These are phyloP conservation scores for Lodderomyces pseudojiufengensis DNA, from an alignment of 1,139 yeast species.

Conservation along the genomic window DNA sequence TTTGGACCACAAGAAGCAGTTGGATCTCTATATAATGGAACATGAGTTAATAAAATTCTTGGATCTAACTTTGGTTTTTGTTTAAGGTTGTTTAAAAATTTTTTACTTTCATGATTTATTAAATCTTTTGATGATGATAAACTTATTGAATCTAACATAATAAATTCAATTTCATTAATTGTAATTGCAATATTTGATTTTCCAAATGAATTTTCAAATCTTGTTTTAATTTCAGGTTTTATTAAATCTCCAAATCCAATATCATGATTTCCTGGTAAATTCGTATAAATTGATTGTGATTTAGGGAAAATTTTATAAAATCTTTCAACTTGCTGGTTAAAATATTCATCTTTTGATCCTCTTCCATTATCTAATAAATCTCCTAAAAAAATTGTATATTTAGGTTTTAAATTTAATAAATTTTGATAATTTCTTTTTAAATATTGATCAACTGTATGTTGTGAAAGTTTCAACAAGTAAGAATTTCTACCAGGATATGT, in stretches of 20 bases:
- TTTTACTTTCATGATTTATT: conserved; percentile 26
- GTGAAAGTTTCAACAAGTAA: conserved; percentile 34
- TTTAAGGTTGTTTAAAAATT: conserved; percentile 24
- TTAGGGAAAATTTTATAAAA: conserved; percentile 43
- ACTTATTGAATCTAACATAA: conserved; percentile 45
- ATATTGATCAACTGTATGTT: conserved; percentile 50
- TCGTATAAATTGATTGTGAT: conserved; percentile 11
- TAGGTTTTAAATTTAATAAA: conserved; percentile 36
- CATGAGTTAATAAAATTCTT: conserved; percentile 44
- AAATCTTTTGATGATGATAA: conserved; percentile 29
- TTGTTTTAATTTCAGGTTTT: conserved; percentile 27
- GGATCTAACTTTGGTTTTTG: no score
- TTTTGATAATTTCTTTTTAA: conserved; percentile 44
- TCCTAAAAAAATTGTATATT: conserved; percentile 48
- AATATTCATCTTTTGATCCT: conserved; percentile 38
- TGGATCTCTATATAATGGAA: conserved; percentile 45
- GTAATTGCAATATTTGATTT: conserved; percentile 28
- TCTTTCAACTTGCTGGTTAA: conserved; percentile 31
- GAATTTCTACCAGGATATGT: conserved; percentile 47
- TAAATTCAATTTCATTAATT: conserved; percentile 41
- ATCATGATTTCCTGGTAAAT: conserved; percentile 57
- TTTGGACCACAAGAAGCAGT: conserved; percentile 39
- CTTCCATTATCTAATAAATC: conserved; percentile 56
- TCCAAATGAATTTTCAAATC: conserved; percentile 43
- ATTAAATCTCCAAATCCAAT: conserved; percentile 54